phyloP scores from a whole-genome alignment of 2,329 filamentous ascomycete genomes.

The Escovopsis sp. region DNA sequence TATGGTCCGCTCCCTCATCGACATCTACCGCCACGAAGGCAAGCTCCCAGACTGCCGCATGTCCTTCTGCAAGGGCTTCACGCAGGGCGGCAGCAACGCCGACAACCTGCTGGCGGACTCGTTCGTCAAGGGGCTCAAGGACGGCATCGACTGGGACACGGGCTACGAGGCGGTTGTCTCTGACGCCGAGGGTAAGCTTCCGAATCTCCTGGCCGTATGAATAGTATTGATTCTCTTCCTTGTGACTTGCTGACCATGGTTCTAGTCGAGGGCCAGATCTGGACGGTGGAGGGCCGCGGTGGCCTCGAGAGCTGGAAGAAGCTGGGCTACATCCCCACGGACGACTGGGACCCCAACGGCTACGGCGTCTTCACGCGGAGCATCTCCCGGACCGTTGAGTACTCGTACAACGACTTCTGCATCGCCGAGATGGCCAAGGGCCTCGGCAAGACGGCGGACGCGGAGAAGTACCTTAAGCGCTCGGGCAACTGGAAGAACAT shows the following conservation, averaged over 20 bases:
- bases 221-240: too few relatives aligned
- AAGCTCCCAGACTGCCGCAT: slow-evolving; percentile 65
- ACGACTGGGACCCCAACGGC: slow-evolving; percentile 50
- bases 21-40: slow-evolving; percentile 54
- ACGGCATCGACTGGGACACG: slow-evolving; percentile 51
- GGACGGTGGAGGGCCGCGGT: slow-evolving; percentile 57
- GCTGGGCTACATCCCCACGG: slow-evolving; percentile 55
- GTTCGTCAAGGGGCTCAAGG: slow-evolving; percentile 52
- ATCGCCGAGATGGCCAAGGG: slow-evolving; percentile 47
- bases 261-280: slow-evolving; percentile 37
- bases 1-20: slow-evolving; percentile 58
- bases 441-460: slow-evolving; percentile 37
- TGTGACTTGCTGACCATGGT: neutral
- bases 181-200: slow-evolving; percentile 45
- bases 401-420: slow-evolving; percentile 66
- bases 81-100: slow-evolving; percentile 64
- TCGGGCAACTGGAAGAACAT: slow-evolving; percentile 57
- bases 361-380: slow-evolving; percentile 52
- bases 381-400: slow-evolving; percentile 62
- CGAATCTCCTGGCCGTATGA: accelerated
- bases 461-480: slow-evolving; percentile 44
- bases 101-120: slow-evolving; percentile 58
- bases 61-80: slow-evolving; percentile 61
- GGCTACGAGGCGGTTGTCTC: slow-evolving; percentile 61
- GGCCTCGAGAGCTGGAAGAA: slow-evolving; percentile 57